Percentiles rank a stretch among this genome's conserved stretches.
Conservation (phyloP, 768 basidiomycete genomes). For the Hygrocybe punicea region DNA sequence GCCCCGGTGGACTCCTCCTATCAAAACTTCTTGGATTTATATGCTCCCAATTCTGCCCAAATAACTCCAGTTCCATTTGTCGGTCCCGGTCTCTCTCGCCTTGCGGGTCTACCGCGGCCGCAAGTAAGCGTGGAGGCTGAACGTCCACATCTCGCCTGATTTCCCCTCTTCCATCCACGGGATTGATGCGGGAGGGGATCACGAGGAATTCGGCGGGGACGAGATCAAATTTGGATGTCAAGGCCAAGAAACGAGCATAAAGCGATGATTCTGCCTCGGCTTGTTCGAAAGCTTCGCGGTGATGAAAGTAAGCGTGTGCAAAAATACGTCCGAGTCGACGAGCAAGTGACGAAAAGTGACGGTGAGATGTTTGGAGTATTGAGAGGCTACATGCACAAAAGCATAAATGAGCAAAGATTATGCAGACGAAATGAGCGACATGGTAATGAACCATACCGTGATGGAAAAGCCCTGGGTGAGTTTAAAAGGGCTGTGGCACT, state of each 20-base stretch:
- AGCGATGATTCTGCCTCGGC: constrained; percentile 88
- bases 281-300: constrained; percentile 86
- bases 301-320: constrained; percentile 94
- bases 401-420: not conserved
- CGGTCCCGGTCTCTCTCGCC: not conserved
- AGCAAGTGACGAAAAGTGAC: constrained; percentile 88
- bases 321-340: constrained; percentile 92
- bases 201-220: constrained; percentile 82
- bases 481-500: constrained; percentile 90
- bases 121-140: constrained; percentile 40
- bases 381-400: constrained; percentile 53
- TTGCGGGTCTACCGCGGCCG: constrained; percentile 33
- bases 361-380: constrained; percentile 73
- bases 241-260: constrained; percentile 84
- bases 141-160: constrained; percentile 21
- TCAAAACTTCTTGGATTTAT: constrained; percentile 11
- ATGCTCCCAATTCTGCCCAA: constrained; percentile 1
- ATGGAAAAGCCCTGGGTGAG: constrained; percentile 88
- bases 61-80: constrained; percentile 8
- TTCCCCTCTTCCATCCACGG: constrained; percentile 14
- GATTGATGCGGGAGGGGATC: constrained; percentile 49
- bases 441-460: constrained; percentile 51
- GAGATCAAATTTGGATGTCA: constrained; percentile 75
- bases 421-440: not conserved
- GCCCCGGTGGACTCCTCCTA: constrained; percentile 24